Base-by-base conservation (phyloP, 139 green algal species). In the Picochlorum sp. region DNA sequence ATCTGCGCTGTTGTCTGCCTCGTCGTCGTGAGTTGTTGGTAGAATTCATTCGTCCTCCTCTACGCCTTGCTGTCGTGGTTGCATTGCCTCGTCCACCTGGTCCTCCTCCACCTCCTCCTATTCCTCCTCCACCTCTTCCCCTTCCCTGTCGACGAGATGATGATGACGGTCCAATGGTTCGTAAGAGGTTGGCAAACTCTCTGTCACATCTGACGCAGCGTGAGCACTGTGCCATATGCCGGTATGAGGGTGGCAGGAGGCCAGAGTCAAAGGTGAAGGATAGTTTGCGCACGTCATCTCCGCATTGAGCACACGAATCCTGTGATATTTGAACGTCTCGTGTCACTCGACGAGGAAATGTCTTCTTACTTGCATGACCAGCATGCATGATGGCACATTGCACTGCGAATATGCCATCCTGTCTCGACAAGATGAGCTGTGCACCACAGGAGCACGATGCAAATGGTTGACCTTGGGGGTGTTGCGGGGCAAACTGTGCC, bases 201-300 rank as follows among this genome's bases (percentile, higher is more conserved):
- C 26, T 31, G 38, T 68, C 62, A 45, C 70, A 77, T 30, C 52
- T 26, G 20, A 68, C 57, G 45, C 70, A 77, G 70, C 57, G 57
- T 6, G 45, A 55, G 15, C 57, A 37, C 6, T 6, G 20, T 23
- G 70, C 58, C 58, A 65, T 65, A 8, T 65, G 70, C 21, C 38
- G 44, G 24, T 68, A 72, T 44, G 45, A 51, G 3, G 64, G 57
- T 2, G 70, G 70, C 47, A 77, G 70, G 41, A 71, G 56, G 13
- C n/a, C 54, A 13, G 16, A 47, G 13, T 49, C 21, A 63, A 72
- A 77, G 23, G 55, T 26, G 37, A 77, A 61, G 41, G 21, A 16
- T 26, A 77, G 56, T 67, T 61, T 62, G 18, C 47, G 16, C 2
- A 21, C 16, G 11, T 54, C 11, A 9, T 20, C 6, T 1, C 47